These are phyloP conservation scores for Umbelopsis ramanniana DNA, from an alignment of 192 early-diverging fungal species.

Conservation along the genomic window DNA sequence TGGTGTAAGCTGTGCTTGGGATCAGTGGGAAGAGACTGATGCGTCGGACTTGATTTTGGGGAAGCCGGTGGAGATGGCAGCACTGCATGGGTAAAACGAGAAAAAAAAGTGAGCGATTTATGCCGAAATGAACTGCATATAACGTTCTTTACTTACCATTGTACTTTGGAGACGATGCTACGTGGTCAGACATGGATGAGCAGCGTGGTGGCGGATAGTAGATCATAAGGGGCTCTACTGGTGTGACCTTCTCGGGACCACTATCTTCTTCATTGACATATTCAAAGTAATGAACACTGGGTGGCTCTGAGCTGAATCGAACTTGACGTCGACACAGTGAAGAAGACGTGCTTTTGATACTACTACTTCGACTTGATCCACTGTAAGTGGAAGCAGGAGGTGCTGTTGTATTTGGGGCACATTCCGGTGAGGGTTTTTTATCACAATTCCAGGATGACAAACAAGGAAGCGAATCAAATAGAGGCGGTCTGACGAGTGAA, in stretches of 20 bases:
- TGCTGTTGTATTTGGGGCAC: background rate
- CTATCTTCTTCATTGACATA: background rate
- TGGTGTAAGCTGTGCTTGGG: background rate
- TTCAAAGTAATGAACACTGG: constrained; percentile 12
- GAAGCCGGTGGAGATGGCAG: constrained; percentile 11
- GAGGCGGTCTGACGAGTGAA: background rate
- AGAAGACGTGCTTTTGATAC: constrained; percentile 12
- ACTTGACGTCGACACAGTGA: constrained; percentile 14
- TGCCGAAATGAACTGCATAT: background rate
- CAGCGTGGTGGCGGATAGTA: constrained; percentile 12
- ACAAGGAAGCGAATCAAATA: constrained; percentile 11
- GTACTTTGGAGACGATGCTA: background rate
- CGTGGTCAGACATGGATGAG: background rate
- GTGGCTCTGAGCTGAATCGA: constrained; percentile 15
- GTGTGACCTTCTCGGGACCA: constrained; percentile 20
- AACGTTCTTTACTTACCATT: background rate
- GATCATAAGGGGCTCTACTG: constrained; percentile 22
- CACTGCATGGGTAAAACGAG: background rate
- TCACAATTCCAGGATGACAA: constrained; percentile 19
- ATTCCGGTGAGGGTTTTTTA: background rate
- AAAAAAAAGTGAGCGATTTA: background rate
- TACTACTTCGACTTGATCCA: constrained; percentile 18
- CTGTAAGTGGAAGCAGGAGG: background rate
- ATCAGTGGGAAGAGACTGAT: background rate
- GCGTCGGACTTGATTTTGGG: background rate